phyloP scores from a whole-genome alignment of 169 alveolate species.

The Eimeria maxima region DNA sequence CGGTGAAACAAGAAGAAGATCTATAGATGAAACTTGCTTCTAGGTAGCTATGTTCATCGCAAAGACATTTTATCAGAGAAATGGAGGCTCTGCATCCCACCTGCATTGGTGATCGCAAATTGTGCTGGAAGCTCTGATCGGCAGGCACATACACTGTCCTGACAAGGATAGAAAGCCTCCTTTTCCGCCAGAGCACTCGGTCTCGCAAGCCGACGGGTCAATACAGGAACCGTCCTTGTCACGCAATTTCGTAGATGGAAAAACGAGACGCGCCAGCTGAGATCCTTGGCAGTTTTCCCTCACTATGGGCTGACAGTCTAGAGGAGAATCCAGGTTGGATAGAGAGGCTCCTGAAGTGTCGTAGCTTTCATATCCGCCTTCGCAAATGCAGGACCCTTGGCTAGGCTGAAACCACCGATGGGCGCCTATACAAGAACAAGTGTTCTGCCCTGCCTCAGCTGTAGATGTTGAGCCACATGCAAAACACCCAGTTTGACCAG shows the following conservation, averaged over 20 bases:
- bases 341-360: conserved; percentile 39
- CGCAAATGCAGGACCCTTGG: conserved; percentile 90
- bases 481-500: conserved; percentile 87
- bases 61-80: not conserved
- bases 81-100: not conserved
- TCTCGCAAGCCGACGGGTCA: conserved; percentile 59
- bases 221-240: conserved; percentile 47
- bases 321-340: conserved; percentile 52
- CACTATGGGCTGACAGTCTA: conserved; percentile 72
- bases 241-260: conserved; percentile 23
- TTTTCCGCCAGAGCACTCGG: conserved; percentile 32
- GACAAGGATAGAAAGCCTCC: conserved; percentile 40
- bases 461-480: conserved; percentile 88
- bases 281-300: conserved; percentile 61
- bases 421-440: conserved; percentile 88
- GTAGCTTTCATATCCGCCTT: conserved; percentile 85
- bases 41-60: not conserved
- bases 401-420: conserved; percentile 87
- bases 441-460: conserved; percentile 85
- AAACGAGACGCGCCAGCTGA: conserved; percentile 35
- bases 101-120: conserved; percentile 53
- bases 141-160: conserved; percentile 76
- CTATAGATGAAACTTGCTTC: not conserved
- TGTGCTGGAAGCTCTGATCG: not conserved
- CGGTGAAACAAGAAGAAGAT: not conserved